Evolutionary conservation across 176 grass and related monocot genomes (phyloP), one percentile per base, ranked within the genome.

Genomic region (Musa schizocarpa): DNA sequence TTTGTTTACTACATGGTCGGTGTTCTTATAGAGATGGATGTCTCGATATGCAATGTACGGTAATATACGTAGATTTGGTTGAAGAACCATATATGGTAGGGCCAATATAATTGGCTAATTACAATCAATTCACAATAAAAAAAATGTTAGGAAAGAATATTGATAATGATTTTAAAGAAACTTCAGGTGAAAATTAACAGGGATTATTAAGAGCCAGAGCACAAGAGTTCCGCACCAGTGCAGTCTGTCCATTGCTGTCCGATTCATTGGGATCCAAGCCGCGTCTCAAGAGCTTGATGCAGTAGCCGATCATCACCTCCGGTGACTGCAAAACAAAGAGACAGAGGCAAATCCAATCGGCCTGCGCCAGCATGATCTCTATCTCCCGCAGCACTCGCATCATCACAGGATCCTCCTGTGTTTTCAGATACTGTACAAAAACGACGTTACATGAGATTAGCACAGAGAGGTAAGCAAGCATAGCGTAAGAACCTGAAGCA

Each of bases 241-340:
- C 81, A 8, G 89, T 22, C 22, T 22, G 22, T 22, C 22, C 22
- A 22, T 22, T 22, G 22, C 22, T 22, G 22, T 22, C 22, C 21
- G 84, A 85, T 75, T 96, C 92, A 22, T 92, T 86, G 53, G 89
- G 85, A 76, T 92, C 89, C 52, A 96, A 65, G 72, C 85, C 83
- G 67, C 92, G 87, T 78, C 76, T 96, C 52, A 96, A 84, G 78
- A 96, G 92, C 66, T 96, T 96, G 89, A 81, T 88, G 83, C 83
- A 96, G 63, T 65, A 92, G 75, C 74, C 80, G 17, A 51, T 87
- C 81, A 52, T 96, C 92, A 53, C 81, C 89, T 83, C 87, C 90
- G 43, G 73, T 81, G 67, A 90, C 92, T 17, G 92, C 92, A 82
- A 96, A 92, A 77, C 73, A 81, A 48, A 96, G 81, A 68, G 92